These are phyloP conservation scores for Pythium aphanidermatum DNA, from an alignment of 352 stramenopile species.

Conservation along the genomic window DNA sequence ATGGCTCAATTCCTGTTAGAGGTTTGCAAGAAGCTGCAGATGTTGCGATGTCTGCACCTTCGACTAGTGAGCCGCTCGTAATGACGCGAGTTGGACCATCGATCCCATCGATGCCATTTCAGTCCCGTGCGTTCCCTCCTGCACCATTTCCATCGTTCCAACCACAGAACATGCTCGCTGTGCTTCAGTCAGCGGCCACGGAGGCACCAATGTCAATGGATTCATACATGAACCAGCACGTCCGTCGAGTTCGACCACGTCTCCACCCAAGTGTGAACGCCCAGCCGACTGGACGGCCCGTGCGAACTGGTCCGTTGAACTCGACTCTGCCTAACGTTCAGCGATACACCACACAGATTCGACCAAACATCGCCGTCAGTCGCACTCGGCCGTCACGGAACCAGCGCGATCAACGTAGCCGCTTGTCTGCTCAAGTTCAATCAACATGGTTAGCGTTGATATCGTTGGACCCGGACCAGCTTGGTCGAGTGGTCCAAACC, in stretches of 20 bases:
- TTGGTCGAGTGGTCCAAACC: slow-evolving; percentile 77
- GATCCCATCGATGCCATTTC: slow-evolving; percentile 8
- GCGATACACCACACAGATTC: slow-evolving; percentile 69
- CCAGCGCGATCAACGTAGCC: slow-evolving; percentile 63
- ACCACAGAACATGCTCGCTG: slow-evolving; percentile 45
- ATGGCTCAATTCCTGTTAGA: slow-evolving; percentile 13
- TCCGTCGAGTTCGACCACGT: slow-evolving; percentile 67
- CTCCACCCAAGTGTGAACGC: slow-evolving; percentile 26
- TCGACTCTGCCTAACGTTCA: slow-evolving; percentile 43
- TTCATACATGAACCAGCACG: slow-evolving; percentile 78
- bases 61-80: slow-evolving; percentile 1
- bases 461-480: slow-evolving; percentile 69
- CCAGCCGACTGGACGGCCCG: slow-evolving; percentile 20
- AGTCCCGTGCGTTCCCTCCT: slow-evolving; percentile 14
- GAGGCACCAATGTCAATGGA: slow-evolving; percentile 69
- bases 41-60: slow-evolving; percentile 5
- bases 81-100: slow-evolving; percentile 8
- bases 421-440: slow-evolving; percentile 74
- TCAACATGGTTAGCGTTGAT: slow-evolving; percentile 84
- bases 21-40: slow-evolving; percentile 13
- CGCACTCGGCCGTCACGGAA: slow-evolving; percentile 69
- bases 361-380: slow-evolving; percentile 80
- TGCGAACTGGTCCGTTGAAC: slow-evolving; percentile 24
- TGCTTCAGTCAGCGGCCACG: slow-evolving; percentile 50
- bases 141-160: slow-evolving; percentile 10